Evolutionary conservation across 2,329 filamentous ascomycete species (phyloP).

Genomic region (Curvularia verruculosa): DNA sequence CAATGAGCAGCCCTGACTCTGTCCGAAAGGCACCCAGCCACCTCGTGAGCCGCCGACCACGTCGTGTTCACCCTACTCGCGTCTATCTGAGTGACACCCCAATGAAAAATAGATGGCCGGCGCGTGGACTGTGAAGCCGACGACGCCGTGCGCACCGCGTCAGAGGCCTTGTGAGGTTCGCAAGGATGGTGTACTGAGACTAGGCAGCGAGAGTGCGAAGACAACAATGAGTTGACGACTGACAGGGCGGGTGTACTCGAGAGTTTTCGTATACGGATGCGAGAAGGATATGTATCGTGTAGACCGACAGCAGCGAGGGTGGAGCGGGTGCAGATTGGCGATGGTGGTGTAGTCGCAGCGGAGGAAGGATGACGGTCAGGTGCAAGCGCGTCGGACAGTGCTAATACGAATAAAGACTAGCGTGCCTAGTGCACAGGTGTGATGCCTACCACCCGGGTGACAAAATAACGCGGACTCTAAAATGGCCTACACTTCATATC

Average conservation of each 20-base stretch:
- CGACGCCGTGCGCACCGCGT: constrained; percentile 10
- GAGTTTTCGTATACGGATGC: not conserved
- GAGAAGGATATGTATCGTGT: not conserved
- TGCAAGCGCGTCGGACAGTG: not conserved
- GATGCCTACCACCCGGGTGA: too few species aligned
- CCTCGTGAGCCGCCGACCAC: constrained; percentile 13
- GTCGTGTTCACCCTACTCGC: constrained; percentile 13
- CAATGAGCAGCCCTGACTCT: constrained; percentile 25
- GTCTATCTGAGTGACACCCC: constrained; percentile 23
- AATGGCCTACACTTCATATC: too few species aligned
- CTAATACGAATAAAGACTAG: not conserved
- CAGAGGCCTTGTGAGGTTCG: constrained; percentile 23
- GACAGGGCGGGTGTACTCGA: not conserved
- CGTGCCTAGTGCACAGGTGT: too few species aligned
- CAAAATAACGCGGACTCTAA: too few species aligned
- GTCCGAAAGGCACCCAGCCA: not conserved
- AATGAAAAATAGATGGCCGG: constrained; percentile 11
- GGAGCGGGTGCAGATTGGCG: not conserved
- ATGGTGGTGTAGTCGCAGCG: not conserved
- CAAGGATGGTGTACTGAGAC: constrained; percentile 26
- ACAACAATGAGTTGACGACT: constrained; percentile 5
- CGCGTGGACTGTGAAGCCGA: constrained; percentile 16
- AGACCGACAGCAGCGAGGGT: not conserved
- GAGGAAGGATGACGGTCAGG: not conserved
- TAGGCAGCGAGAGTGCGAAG: constrained; percentile 9